A percentile compares a stretch with the other conserved stretches of the same genome.
Evolutionary conservation across 1,284 basidiomycete genomes (phyloP).

Genomic region (Porogramme epimiltina): DNA sequence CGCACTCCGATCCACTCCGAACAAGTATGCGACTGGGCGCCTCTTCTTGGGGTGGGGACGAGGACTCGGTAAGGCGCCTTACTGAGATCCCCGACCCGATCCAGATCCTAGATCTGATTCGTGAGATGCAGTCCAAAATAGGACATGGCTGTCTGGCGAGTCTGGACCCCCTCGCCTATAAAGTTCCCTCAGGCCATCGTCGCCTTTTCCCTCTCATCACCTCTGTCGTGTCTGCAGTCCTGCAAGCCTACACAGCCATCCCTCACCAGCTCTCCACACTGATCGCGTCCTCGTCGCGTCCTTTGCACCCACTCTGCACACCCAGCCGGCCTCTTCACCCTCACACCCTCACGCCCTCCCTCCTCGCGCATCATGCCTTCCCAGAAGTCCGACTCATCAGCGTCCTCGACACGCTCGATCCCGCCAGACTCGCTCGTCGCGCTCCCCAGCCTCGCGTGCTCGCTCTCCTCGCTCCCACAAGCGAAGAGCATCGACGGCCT

Average conservation of each 20-base stretch:
- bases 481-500: constrained; percentile 68
- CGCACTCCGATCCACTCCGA: constrained; percentile 20
- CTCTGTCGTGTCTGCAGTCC: constrained; percentile 2
- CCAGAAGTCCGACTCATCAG: constrained; percentile 31
- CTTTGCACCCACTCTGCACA: not conserved
- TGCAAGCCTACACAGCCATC: constrained; percentile 3
- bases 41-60: no score
- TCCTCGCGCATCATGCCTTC: constrained; percentile 22
- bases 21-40: no score
- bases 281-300: constrained; percentile 5
- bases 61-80: constrained; percentile 5
- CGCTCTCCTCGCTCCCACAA: constrained; percentile 66
- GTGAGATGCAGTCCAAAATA: constrained; percentile 25
- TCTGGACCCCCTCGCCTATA: constrained; percentile 30
- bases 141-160: constrained; percentile 18
- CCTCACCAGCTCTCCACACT: constrained; percentile 8
- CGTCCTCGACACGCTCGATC: constrained; percentile 26
- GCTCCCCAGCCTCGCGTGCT: constrained; percentile 67
- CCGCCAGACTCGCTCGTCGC: constrained; percentile 55
- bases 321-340: constrained; percentile 12
- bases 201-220: constrained; percentile 13
- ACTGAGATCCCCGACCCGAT: not conserved
- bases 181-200: constrained; percentile 24
- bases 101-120: constrained; percentile 5
- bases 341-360: constrained; percentile 9